phyloP scores from a whole-genome alignment of 1,284 basidiomycete species.

The Schizophyllum amplum region DNA sequence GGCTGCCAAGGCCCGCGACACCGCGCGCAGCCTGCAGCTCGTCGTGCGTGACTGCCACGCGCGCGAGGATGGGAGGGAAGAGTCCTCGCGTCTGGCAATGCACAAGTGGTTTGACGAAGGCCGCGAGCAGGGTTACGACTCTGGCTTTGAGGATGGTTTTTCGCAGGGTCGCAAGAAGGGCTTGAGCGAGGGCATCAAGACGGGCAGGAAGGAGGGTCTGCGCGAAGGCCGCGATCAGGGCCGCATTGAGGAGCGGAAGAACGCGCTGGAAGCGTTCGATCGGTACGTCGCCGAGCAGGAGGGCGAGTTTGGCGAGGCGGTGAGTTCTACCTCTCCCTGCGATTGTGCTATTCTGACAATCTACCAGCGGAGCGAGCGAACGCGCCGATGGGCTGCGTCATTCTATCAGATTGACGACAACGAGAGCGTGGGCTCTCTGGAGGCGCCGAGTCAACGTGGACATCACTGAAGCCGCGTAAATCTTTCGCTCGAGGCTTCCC shows the following conservation, averaged over 20 bases:
- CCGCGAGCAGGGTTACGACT: slow-evolving; percentile 35
- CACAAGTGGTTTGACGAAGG: slow-evolving; percentile 38
- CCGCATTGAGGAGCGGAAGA: slow-evolving; percentile 37
- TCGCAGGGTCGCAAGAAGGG: slow-evolving; percentile 34
- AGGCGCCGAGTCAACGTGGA: neutral
- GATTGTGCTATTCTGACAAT: slow-evolving; percentile 8
- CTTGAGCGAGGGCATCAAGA: slow-evolving; percentile 29
- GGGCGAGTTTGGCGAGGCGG: slow-evolving; percentile 21
- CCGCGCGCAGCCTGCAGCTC: slow-evolving; percentile 36
- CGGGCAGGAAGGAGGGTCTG: slow-evolving; percentile 35
- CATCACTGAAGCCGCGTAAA: no score
- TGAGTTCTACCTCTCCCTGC: slow-evolving; percentile 13
- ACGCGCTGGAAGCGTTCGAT: slow-evolving; percentile 46
- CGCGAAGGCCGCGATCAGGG: slow-evolving; percentile 33
- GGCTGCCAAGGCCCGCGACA: slow-evolving; percentile 38
- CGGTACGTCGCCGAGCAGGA: slow-evolving; percentile 40
- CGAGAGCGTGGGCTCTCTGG: slow-evolving; percentile 1
- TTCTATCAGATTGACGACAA: slow-evolving; percentile 17
- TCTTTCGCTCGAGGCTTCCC: no score
- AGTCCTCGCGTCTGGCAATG: slow-evolving; percentile 27
- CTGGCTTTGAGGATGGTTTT: slow-evolving; percentile 37
- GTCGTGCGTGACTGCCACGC: slow-evolving; percentile 40
- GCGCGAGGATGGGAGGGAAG: slow-evolving; percentile 37
- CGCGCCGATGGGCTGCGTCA: slow-evolving; percentile 26
- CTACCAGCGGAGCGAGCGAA: slow-evolving; percentile 17